Conservation (phyloP, 164 flowering plant species). For the Umbellularia californica region DNA sequence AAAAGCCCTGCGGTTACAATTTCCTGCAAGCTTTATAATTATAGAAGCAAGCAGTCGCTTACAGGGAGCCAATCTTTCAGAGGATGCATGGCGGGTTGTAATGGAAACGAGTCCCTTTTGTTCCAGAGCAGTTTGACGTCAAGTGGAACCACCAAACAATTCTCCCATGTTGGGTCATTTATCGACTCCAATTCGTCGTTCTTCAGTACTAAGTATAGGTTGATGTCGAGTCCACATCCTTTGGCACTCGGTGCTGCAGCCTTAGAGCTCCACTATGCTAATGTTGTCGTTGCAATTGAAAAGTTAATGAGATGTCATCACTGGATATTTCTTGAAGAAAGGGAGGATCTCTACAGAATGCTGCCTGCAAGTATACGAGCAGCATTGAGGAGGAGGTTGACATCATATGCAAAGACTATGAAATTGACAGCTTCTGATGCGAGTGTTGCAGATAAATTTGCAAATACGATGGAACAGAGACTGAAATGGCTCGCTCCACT, state of each 20-base stretch:
- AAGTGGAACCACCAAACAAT: conserved; percentile 18
- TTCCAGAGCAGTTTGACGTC: conserved; percentile 19
- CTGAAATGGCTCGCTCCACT: conserved; percentile 86
- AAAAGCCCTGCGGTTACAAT: conserved; percentile 25
- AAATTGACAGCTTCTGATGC: conserved; percentile 45
- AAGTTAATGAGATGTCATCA: conserved; percentile 73
- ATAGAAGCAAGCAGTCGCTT: conserved; percentile 30
- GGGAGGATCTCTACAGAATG: conserved; percentile 82
- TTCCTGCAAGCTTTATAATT: conserved; percentile 35
- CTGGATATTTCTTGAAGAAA: conserved; percentile 74
- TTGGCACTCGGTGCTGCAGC: conserved; percentile 84
- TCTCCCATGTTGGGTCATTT: conserved; percentile 3
- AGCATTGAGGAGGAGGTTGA: conserved; percentile 56
- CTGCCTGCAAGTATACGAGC: conserved; percentile 58
- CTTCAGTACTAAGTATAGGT: conserved; percentile 31
- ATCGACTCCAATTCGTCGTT: conserved; percentile 1
- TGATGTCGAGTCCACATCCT: conserved; percentile 50
- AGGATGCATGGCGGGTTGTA: conserved; percentile 41
- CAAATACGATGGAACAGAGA: conserved; percentile 53
- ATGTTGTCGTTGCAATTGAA: conserved; percentile 69
- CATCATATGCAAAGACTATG: conserved; percentile 47
- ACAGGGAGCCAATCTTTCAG: conserved; percentile 51
- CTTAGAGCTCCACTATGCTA: conserved; percentile 81
- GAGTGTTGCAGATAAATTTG: conserved; percentile 70
- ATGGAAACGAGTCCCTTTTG: conserved; percentile 25